Conservation (phyloP, 108 stramenopile genomes). For the Pseudonitzschia multistriata region DNA sequence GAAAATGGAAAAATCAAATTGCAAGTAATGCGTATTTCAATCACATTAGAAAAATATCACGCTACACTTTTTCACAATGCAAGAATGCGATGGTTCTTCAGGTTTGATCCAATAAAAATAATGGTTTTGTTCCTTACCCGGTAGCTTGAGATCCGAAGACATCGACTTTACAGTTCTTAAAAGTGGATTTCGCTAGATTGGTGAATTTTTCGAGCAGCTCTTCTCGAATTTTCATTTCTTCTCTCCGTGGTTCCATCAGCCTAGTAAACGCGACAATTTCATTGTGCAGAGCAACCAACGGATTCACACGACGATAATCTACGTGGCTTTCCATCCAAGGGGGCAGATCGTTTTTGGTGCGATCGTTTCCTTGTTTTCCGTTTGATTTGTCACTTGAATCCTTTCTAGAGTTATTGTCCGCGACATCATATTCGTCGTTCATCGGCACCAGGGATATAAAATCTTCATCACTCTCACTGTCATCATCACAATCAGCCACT, state of each 20-base stretch:
- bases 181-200: constrained; percentile 38
- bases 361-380: not conserved
- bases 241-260: constrained; percentile 76
- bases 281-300: constrained; percentile 87
- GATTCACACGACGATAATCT: constrained; percentile 34
- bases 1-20: not conserved
- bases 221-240: constrained; percentile 63
- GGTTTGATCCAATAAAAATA: not conserved
- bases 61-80: too few relatives aligned
- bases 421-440: not conserved
- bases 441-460: not conserved
- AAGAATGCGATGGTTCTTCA: not conserved
- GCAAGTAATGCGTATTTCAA: not conserved
- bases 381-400: too few relatives aligned
- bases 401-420: too few relatives aligned
- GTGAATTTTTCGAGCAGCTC: constrained; percentile 51
- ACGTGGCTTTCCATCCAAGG: constrained; percentile 51
- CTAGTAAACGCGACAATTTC: constrained; percentile 92
- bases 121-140: constrained; percentile 27
- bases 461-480: not conserved
- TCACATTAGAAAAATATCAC: not conserved
- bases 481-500: too few relatives aligned
- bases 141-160: constrained; percentile 95
- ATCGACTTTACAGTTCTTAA: constrained; percentile 50
- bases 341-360: constrained; percentile 21